Conservation (phyloP, 495 filamentous ascomycete genomes). For the Talaromyces nanjingensis region DNA sequence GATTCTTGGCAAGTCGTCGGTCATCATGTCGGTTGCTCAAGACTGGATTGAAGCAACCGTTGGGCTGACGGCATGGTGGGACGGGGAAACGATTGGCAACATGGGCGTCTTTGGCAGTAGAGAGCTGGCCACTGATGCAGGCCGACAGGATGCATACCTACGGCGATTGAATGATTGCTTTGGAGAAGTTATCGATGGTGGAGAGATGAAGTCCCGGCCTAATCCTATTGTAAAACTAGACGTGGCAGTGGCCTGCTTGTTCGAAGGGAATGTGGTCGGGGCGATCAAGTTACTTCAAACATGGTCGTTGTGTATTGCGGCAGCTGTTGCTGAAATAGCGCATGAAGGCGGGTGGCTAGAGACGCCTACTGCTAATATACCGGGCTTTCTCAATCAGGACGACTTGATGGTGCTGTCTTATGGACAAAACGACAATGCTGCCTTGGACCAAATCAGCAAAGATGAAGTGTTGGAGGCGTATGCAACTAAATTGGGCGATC, state of each 20-base stretch:
- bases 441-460: conserved; percentile 31
- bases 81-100: conserved; percentile 56
- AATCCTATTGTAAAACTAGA: conserved; percentile 68
- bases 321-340: conserved; percentile 74
- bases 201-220: conserved; percentile 43
- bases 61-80: conserved; percentile 80
- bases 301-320: conserved; percentile 71
- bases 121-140: conserved; percentile 28
- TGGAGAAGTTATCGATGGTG: conserved; percentile 36
- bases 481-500: conserved; percentile 46
- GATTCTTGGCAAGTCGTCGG: conserved; percentile 59
- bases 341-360: conserved; percentile 67
- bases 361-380: conserved; percentile 16
- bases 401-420: conserved; percentile 59
- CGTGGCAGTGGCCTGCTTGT: conserved; percentile 68
- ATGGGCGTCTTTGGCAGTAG: background rate
- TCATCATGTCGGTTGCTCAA: conserved; percentile 61
- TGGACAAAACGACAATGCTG: conserved; percentile 24
- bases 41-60: conserved; percentile 87
- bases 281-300: conserved; percentile 63
- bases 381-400: conserved; percentile 44
- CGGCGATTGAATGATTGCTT: conserved; percentile 46
- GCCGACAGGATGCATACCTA: conserved; percentile 44
- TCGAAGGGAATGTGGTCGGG: conserved; percentile 69
- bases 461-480: conserved; percentile 72